These are phyloP conservation scores for Pinus taeda DNA, from an alignment of 75 land plant species.

Conservation along the genomic window DNA sequence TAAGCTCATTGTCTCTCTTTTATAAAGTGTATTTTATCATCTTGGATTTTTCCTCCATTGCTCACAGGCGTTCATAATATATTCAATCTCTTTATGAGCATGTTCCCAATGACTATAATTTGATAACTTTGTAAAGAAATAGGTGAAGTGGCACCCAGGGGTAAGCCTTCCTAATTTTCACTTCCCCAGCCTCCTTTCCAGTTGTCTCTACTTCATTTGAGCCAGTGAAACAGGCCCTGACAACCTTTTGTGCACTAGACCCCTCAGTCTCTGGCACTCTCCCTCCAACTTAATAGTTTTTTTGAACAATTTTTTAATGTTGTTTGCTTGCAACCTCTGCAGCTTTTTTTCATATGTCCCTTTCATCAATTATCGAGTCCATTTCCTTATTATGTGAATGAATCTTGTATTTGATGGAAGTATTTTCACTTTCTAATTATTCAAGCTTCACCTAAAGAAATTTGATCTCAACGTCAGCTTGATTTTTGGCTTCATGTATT, in stretches of 20 bases:
- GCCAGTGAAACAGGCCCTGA: constrained; percentile 33
- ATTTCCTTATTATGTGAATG: constrained; percentile 41
- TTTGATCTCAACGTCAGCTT: constrained; percentile 66
- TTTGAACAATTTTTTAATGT: constrained; percentile 70
- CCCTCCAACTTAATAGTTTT: constrained; percentile 78
- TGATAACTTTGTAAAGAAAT: constrained; percentile 31
- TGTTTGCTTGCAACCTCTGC: constrained; percentile 66
- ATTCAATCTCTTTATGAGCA: constrained; percentile 35
- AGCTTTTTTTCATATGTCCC: constrained; percentile 59
- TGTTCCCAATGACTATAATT: constrained; percentile 31
- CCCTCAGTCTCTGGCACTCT: constrained; percentile 63
- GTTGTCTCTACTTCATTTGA: constrained; percentile 30
- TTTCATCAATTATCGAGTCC: constrained; percentile 49
- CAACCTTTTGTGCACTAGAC: constrained; percentile 41
- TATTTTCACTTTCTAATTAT: constrained; percentile 56
- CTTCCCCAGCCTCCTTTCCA: constrained; percentile 16
- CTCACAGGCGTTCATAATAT: constrained; percentile 33
- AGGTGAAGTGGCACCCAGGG: constrained; percentile 30
- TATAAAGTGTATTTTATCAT: too few relatives aligned
- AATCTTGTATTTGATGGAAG: constrained; percentile 54
- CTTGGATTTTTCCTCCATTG: not conserved
- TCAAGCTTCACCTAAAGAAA: constrained; percentile 38
- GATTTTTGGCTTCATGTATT: constrained; percentile 35
- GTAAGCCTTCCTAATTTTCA: constrained; percentile 16
- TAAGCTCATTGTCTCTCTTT: too few relatives aligned